Evolutionary conservation across 768 basidiomycete species (phyloP).

Genomic region (Panus rudis): DNA sequence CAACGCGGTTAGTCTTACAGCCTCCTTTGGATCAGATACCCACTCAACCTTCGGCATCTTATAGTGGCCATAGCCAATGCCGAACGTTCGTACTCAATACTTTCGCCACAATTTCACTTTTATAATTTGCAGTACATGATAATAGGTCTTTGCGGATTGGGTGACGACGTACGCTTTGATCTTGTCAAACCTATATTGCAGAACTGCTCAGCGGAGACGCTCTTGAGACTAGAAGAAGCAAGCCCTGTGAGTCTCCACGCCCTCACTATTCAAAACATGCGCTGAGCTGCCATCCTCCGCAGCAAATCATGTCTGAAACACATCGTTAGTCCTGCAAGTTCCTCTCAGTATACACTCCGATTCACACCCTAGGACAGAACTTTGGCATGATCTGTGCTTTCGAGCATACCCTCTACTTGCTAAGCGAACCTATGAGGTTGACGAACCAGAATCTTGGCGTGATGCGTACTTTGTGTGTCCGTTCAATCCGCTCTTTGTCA

Average conservation of each 20-base stretch:
- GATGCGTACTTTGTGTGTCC: conserved; percentile 58
- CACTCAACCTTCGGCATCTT: conserved; percentile 10
- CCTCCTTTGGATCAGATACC: conserved; percentile 5
- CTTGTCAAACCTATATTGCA: conserved; percentile 70
- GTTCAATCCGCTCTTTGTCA: conserved; percentile 1
- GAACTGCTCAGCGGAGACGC: conserved; percentile 63
- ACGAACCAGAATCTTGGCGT: conserved; percentile 58
- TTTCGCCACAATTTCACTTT: background rate
- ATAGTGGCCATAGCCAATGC: conserved; percentile 54
- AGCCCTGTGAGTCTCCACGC: conserved; percentile 60
- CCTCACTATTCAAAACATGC: no score
- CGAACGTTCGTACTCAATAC: conserved; percentile 42
- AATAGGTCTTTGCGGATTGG: conserved; percentile 58
- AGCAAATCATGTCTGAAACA: no score
- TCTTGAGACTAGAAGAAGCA: conserved; percentile 58
- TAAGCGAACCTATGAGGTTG: conserved; percentile 34
- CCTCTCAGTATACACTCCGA: no score
- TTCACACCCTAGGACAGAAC: no score
- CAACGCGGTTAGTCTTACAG: conserved; percentile 52
- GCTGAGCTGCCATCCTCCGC: no score
- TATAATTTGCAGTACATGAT: background rate
- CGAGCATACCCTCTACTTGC: conserved; percentile 49
- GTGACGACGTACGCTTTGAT: conserved; percentile 53
- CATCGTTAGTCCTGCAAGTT: no score
- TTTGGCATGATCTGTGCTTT: conserved; percentile 62